These are phyloP conservation scores for Acacia concinna DNA, from an alignment of 331 rosid species.

Conservation along the genomic window DNA sequence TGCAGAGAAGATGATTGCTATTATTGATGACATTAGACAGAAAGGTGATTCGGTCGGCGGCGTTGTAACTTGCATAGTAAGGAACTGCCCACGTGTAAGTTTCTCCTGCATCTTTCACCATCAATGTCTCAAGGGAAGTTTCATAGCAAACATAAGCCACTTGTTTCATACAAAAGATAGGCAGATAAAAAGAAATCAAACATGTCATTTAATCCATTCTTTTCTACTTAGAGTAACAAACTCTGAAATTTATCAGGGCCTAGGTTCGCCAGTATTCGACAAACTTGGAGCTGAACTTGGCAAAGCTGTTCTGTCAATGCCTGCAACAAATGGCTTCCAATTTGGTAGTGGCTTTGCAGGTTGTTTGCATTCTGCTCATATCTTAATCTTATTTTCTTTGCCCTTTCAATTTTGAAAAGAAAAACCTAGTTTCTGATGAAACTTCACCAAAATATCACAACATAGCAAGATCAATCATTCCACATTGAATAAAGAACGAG, in stretches of 20 bases:
- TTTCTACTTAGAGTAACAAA: constrained; percentile 21
- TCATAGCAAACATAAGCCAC: too few species aligned
- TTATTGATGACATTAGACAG: constrained; percentile 75
- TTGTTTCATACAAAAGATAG: background rate
- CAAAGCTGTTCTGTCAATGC: constrained; percentile 84
- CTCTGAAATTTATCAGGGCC: constrained; percentile 60
- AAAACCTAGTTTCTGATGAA: background rate
- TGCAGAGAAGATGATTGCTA: constrained; percentile 93
- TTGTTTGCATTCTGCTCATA: constrained; percentile 32
- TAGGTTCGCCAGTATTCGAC: constrained; percentile 95
- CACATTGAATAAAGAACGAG: background rate
- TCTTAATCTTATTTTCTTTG: constrained; percentile 5
- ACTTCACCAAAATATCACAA: background rate
- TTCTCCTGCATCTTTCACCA: background rate
- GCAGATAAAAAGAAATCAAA: background rate
- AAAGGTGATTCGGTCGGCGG: constrained; percentile 91
- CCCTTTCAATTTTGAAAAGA: constrained; percentile 17
- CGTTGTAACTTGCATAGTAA: constrained; percentile 83
- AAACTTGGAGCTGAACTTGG: constrained; percentile 96
- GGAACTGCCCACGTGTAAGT: constrained; percentile 81
- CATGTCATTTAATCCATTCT: background rate
- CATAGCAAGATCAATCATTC: background rate
- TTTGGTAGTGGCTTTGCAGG: constrained; percentile 96
- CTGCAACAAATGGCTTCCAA: constrained; percentile 93
- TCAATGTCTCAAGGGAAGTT: background rate